Conservation (phyloP, 176 grass and related monocot genomes). For the Oryza nivara region DNA sequence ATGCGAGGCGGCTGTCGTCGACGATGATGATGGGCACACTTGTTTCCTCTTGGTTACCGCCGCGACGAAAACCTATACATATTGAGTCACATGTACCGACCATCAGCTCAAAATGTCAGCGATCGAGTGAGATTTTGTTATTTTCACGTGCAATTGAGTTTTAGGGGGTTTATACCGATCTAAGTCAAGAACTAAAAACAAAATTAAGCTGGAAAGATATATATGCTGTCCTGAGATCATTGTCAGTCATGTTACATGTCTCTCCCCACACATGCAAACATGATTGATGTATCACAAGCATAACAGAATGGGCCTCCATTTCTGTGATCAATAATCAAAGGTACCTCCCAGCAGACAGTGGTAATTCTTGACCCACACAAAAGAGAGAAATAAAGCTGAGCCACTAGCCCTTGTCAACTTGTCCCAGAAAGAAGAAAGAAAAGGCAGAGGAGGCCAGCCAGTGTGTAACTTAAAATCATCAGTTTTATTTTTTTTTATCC, state of each 20-base stretch:
- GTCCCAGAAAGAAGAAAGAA: conserved; percentile 26
- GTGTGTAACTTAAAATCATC: not conserved
- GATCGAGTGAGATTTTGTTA: not conserved
- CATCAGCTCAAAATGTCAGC: not conserved
- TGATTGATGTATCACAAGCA: conserved; percentile 35
- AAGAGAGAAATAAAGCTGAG: conserved; percentile 36
- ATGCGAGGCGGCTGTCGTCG: conserved; percentile 34
- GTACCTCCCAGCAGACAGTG: conserved; percentile 4
- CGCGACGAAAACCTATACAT: conserved; percentile 65
- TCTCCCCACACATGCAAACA: not conserved
- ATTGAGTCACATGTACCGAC: not conserved
- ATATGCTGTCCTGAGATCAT: not conserved
- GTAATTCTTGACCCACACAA: conserved; percentile 33
- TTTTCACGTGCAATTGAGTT: not conserved
- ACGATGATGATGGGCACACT: conserved; percentile 63
- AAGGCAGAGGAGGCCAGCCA: not conserved
- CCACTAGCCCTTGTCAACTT: conserved; percentile 47
- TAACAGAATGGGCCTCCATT: conserved; percentile 31
- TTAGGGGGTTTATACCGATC: not conserved
- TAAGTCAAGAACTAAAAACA: not conserved
- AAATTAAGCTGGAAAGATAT: not conserved
- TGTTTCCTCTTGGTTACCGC: conserved; percentile 84
- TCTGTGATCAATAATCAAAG: conserved; percentile 34
- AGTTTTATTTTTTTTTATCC: not conserved
- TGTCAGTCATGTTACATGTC: not conserved